A percentile compares a stretch with the other conserved stretches of the same genome.
Conservation (phyloP, 148 eudicot species). For the Suaeda aralocaspica region DNA sequence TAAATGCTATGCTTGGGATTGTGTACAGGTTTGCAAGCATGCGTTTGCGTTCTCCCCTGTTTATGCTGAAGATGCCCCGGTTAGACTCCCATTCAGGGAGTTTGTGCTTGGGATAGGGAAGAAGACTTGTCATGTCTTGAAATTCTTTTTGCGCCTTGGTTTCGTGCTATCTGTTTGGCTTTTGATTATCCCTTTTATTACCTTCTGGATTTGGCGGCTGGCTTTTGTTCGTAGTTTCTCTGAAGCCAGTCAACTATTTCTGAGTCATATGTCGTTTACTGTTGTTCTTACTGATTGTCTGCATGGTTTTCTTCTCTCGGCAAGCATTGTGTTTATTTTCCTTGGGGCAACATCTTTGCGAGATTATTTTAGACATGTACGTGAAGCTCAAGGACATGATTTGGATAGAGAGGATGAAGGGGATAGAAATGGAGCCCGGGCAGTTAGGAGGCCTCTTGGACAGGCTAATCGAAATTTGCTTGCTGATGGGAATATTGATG, state of each 20-base stretch:
- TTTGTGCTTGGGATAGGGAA: conserved; percentile 78
- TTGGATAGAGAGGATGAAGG: conserved; percentile 90
- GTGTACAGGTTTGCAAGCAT: conserved; percentile 93
- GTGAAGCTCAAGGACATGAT: conserved; percentile 88
- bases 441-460: conserved; percentile 69
- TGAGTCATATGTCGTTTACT: conserved; percentile 76
- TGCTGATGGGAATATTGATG: conserved; percentile 74
- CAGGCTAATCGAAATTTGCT: conserved; percentile 64
- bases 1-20: not conserved
- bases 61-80: conserved; percentile 89
- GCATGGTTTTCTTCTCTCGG: conserved; percentile 96
- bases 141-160: conserved; percentile 86
- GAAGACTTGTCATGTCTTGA: conserved; percentile 84
- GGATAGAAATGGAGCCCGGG: conserved; percentile 87
- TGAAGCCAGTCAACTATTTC: conserved; percentile 76
- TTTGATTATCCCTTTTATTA: conserved; percentile 85
- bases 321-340: conserved; percentile 88
- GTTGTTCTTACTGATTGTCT: conserved; percentile 85
- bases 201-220: conserved; percentile 95
- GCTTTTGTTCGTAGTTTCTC: conserved; percentile 81
- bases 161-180: conserved; percentile 97
- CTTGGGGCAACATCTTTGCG: conserved; percentile 93
- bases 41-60: conserved; percentile 92
- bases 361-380: conserved; percentile 84
- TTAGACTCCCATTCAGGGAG: conserved; percentile 86